A percentile compares a stretch with the other conserved stretches of the same genome.
These are phyloP conservation scores for Mucor indicus DNA, from an alignment of 371 early-diverging fungal genomes.

Conservation along the genomic window DNA sequence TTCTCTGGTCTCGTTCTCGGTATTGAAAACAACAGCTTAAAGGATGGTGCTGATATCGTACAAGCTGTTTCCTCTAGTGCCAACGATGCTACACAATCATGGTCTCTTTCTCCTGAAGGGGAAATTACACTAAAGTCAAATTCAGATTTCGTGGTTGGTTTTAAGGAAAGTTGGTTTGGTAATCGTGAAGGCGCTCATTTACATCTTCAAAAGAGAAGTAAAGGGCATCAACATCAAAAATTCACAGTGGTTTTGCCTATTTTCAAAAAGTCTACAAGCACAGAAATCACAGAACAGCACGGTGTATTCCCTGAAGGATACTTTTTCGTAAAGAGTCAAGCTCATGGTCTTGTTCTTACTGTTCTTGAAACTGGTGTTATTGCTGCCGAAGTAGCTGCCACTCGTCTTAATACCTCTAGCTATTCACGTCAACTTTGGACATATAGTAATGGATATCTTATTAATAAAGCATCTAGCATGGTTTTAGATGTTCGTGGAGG, in stretches of 20 bases:
- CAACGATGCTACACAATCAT: conserved; percentile 26
- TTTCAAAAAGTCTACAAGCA: conserved; percentile 26
- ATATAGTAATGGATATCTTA: conserved; percentile 49
- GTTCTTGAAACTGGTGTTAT: conserved; percentile 29
- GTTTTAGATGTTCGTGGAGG: conserved; percentile 60
- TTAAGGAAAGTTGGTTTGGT: conserved; percentile 48
- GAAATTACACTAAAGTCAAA: conserved; percentile 41
- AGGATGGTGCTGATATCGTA: conserved; percentile 41
- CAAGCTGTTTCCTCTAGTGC: conserved; percentile 29
- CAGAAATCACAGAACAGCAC: conserved; percentile 11
- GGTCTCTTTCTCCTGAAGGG: conserved; percentile 32
- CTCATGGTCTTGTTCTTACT: conserved; percentile 44
- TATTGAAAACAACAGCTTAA: conserved; percentile 34
- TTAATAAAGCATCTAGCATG: conserved; percentile 55
- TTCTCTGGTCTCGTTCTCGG: conserved; percentile 50
- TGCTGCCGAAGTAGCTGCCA: conserved; percentile 42
- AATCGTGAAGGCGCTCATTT: conserved; percentile 44
- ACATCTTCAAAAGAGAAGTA: conserved; percentile 33
- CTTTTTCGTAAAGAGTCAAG: conserved; percentile 64
- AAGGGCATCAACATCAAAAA: conserved; percentile 23
- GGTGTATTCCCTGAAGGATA: conserved; percentile 55
- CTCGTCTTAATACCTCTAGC: conserved; percentile 43
- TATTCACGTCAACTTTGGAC: conserved; percentile 60
- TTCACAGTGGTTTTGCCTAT: conserved; percentile 43
- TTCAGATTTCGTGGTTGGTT: conserved; percentile 43